A percentile compares a stretch with the other conserved stretches of the same genome.
Evolutionary conservation across 2,329 filamentous ascomycete species (phyloP).

Genomic region (Tricladium varicosporioides): DNA sequence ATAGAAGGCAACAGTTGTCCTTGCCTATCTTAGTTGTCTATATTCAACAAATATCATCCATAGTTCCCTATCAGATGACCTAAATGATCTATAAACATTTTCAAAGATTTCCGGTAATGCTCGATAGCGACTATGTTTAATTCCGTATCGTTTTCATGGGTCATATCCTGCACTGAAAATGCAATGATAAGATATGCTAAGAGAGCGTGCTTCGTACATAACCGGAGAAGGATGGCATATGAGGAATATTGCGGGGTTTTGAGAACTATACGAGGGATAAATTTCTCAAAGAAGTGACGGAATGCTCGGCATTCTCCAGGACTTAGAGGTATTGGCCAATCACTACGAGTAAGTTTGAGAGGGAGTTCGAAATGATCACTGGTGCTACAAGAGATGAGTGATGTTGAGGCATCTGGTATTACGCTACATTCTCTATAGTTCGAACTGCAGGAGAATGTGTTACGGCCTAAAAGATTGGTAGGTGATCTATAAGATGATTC

Average conservation of each 20-base stretch:
- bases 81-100: constrained; percentile 10
- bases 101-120: constrained; percentile 4
- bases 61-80: constrained; percentile 6
- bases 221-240: constrained; percentile 2
- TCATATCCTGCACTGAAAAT: constrained; percentile 9
- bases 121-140: constrained; percentile 7
- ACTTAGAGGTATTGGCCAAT: background rate
- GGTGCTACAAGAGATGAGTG: background rate
- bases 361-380: background rate
- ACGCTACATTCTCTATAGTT: background rate
- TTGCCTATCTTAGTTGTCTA: no score
- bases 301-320: background rate
- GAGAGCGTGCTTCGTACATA: constrained; percentile 8
- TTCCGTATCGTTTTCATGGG: background rate
- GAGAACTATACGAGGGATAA: background rate
- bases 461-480: background rate
- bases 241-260: constrained; percentile 6
- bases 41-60: constrained; percentile 10
- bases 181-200: constrained; percentile 6
- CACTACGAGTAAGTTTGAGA: background rate
- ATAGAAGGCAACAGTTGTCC: no score
- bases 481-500: background rate
- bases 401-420: background rate
- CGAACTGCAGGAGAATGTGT: background rate
- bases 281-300: background rate